Conservation (phyloP, 2,329 filamentous ascomycete genomes). For the Cordyceps tenuipes region DNA sequence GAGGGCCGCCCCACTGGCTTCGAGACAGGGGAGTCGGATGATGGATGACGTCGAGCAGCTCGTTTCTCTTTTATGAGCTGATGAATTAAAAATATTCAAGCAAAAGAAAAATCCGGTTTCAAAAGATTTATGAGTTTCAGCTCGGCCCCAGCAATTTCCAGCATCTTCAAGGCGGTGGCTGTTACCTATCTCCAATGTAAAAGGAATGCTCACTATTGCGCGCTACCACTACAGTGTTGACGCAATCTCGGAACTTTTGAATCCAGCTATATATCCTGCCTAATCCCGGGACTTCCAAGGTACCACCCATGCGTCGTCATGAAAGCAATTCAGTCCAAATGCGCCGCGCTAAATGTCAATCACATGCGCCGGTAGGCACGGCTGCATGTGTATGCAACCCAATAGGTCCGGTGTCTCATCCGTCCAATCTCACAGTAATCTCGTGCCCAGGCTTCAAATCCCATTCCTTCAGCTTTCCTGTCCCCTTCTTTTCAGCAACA, state of each 20-base stretch:
- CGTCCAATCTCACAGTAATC: constrained; percentile 19
- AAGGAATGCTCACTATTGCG: not conserved
- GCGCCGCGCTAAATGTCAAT: constrained; percentile 11
- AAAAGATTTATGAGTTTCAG: too few species aligned
- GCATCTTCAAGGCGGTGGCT: too few species aligned
- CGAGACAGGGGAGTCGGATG: not conserved
- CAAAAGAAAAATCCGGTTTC: too few species aligned
- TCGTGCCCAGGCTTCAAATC: constrained; percentile 31
- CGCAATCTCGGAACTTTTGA: not conserved
- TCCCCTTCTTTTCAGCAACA: constrained; percentile 32
- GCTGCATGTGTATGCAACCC: not conserved
- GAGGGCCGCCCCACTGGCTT: not conserved
- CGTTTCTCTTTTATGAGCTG: not conserved
- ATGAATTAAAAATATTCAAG: too few species aligned
- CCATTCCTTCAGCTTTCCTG: constrained; percentile 31
- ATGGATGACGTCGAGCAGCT: not conserved
- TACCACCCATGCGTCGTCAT: not conserved
- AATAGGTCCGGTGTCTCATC: not conserved
- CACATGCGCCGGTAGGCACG: too few species aligned
- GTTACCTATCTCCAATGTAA: too few species aligned
- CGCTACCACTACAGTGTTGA: not conserved
- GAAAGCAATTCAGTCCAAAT: not conserved
- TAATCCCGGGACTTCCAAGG: not conserved
- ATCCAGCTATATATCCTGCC: constrained; percentile 6
- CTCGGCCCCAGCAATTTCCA: too few species aligned